Evolutionary conservation across 2,329 filamentous ascomycete genomes (phyloP), one percentile per base, ranked within the genome.

Genomic region (Uncinocarpus reesii): DNA sequence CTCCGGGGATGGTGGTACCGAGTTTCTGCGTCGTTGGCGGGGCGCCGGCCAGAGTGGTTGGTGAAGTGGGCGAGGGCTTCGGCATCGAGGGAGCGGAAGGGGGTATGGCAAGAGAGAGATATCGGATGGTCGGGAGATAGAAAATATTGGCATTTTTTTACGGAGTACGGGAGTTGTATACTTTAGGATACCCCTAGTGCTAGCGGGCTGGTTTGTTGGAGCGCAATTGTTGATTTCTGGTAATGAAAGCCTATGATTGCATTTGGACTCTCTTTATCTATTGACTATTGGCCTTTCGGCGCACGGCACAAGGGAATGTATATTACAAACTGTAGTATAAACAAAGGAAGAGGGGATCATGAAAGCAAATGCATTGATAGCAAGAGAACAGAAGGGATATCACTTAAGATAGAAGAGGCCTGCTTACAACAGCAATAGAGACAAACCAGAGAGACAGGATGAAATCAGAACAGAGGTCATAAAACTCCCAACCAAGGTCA

Each of bases 1-100:
- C 92, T 1, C 74, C 84, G 0, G 84, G 87, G 52, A 94, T 93
- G 81, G 86, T 96, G 20, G 84, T 96, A 48, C 88, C 90, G 1
- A 89, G 87, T 61, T 94, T 92, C 63, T 89, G 83, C 48, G 79
- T 96, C 48, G 88, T 98, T n/a, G 90, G 83, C 0, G 88, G 88
- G 0, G 73, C 78, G 60, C 88, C 88, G 1, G 88, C 82, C 0
- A 74, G 83, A 48, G 83, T 94, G 41, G 76, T 94, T 3, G 87
- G 85, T 1, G 87, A 94, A 68, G 76, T 93, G 1, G 55, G 70
- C 50, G 67, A 70, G 54, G 65, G 73, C 53, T 68, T 73, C 66
- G 69, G 68, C 55, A 60, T 66, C 59, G 57, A 73, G 51, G 65
- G 66, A 20, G 62, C 70, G 0, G 65, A 71, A 53, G 69, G 68